A percentile compares a stretch with the other conserved stretches of the same genome.
Conservation (phyloP, 495 filamentous ascomycete species). For the Chaetomium cochliodes region DNA sequence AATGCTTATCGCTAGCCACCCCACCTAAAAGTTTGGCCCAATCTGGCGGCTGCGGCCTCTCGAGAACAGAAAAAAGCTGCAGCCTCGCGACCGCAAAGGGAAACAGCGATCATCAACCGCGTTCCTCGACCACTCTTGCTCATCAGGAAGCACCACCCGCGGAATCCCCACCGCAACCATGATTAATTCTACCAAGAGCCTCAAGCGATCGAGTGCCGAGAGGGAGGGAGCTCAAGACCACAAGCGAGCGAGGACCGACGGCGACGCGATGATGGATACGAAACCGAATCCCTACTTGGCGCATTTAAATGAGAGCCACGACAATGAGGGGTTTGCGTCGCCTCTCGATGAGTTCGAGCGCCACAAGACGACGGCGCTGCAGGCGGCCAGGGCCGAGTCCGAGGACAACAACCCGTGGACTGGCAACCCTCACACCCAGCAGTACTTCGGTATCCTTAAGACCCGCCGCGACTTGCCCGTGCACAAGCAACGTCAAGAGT, state of each 20-base stretch:
- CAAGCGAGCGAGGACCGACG: slow-evolving; percentile 39
- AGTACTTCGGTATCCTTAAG: slow-evolving; percentile 87
- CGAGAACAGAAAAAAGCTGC: slow-evolving; percentile 26
- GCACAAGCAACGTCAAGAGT: slow-evolving; percentile 87
- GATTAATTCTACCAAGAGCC: slow-evolving; percentile 25
- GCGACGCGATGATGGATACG: slow-evolving; percentile 33
- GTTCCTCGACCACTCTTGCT: not conserved
- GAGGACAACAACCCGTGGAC: slow-evolving; percentile 84
- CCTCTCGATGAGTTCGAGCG: slow-evolving; percentile 65
- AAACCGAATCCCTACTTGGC: slow-evolving; percentile 82
- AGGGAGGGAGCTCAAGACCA: slow-evolving; percentile 31
- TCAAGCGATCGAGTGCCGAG: slow-evolving; percentile 37
- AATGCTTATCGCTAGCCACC: slow-evolving; percentile 22
- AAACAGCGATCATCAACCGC: slow-evolving; percentile 5
- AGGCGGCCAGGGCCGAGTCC: slow-evolving; percentile 74
- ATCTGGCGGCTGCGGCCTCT: slow-evolving; percentile 13
- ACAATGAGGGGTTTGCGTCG: slow-evolving; percentile 55
- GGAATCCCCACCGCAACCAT: slow-evolving; percentile 7
- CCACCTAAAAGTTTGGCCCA: slow-evolving; percentile 20
- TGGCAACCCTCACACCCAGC: slow-evolving; percentile 65
- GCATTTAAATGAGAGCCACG: slow-evolving; percentile 67
- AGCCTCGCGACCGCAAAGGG: slow-evolving; percentile 21
- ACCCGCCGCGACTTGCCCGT: slow-evolving; percentile 83
- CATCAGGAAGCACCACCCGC: not conserved
- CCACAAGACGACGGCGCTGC: slow-evolving; percentile 75